Evolutionary conservation across 192 early-diverging fungal species (phyloP).

Genomic region (Allomyces arbusculus): DNA sequence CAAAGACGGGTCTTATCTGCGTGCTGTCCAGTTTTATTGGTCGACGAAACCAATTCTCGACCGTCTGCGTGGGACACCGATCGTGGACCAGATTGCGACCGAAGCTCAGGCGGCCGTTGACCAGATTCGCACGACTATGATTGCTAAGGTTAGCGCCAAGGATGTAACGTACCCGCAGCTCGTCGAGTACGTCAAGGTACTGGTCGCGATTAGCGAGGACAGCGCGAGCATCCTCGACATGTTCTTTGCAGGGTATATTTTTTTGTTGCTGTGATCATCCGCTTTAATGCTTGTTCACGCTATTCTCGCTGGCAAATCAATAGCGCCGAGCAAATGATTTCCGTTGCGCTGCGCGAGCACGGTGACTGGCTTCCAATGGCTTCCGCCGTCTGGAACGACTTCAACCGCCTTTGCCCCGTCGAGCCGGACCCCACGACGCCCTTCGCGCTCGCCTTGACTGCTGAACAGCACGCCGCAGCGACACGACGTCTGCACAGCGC

Average conservation of each 20-base stretch:
- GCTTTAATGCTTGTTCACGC: too few species aligned
- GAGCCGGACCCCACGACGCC: too few species aligned
- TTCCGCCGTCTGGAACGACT: too few species aligned
- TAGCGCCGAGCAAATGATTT: too few species aligned
- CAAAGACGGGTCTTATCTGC: slow-evolving; percentile 31
- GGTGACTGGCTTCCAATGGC: too few species aligned
- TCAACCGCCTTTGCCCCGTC: too few species aligned
- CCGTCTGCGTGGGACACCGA: slow-evolving; percentile 53
- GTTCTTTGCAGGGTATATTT: slow-evolving; percentile 13
- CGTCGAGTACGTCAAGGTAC: neutral
- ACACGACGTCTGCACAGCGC: too few species aligned
- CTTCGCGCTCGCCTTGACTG: too few species aligned
- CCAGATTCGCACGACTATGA: slow-evolving; percentile 38
- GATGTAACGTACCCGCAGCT: slow-evolving; percentile 6
- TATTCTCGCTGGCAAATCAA: too few species aligned
- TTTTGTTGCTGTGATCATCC: too few species aligned
- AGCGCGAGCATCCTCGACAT: slow-evolving; percentile 28
- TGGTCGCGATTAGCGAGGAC: slow-evolving; percentile 17
- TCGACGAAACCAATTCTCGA: slow-evolving; percentile 46
- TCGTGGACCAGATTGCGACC: slow-evolving; percentile 54
- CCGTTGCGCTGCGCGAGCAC: too few species aligned
- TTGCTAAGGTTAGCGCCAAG: slow-evolving; percentile 20
- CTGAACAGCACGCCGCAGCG: too few species aligned
- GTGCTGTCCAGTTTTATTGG: slow-evolving; percentile 58
- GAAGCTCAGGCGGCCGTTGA: slow-evolving; percentile 66